Evolutionary conservation across 164 flowering plant species (phyloP).

Genomic region (Protea cynaroides): DNA sequence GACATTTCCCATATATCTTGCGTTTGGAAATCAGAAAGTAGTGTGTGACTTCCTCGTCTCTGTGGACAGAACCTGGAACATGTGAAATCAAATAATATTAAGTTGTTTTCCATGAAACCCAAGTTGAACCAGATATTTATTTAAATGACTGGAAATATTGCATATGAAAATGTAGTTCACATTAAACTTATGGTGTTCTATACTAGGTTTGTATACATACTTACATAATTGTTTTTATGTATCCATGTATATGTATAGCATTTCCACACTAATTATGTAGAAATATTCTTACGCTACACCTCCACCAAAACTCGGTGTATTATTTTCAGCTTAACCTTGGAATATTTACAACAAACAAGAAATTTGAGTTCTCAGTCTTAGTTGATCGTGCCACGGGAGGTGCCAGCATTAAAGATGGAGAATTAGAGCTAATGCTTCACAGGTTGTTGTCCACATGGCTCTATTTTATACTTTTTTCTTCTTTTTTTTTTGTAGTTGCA

Average conservation of each 20-base stretch:
- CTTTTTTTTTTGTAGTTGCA: neutral
- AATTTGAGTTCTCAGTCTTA: constrained; percentile 70
- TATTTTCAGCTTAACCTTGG: constrained; percentile 75
- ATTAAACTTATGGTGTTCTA: neutral
- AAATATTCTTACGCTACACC: neutral
- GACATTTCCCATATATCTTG: neutral
- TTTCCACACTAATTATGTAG: neutral
- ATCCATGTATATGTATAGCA: too few relatives aligned
- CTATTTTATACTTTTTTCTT: constrained; percentile 1
- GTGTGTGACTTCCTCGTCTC: neutral
- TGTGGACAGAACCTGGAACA: neutral
- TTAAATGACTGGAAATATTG: neutral
- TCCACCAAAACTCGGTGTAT: neutral
- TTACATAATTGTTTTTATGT: too few relatives aligned
- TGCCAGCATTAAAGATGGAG: constrained; percentile 73
- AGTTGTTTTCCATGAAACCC: neutral
- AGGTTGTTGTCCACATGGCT: constrained; percentile 32
- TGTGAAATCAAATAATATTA: neutral
- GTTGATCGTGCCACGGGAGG: constrained; percentile 92
- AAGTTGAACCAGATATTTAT: neutral
- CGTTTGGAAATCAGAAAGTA: neutral
- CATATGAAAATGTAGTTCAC: neutral
- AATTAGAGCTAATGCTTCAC: constrained; percentile 85
- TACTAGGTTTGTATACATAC: too few relatives aligned
- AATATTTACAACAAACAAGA: constrained; percentile 44